phyloP scores from a whole-genome alignment of 1,284 basidiomycete genomes.

The Coriolopsis trogii region DNA sequence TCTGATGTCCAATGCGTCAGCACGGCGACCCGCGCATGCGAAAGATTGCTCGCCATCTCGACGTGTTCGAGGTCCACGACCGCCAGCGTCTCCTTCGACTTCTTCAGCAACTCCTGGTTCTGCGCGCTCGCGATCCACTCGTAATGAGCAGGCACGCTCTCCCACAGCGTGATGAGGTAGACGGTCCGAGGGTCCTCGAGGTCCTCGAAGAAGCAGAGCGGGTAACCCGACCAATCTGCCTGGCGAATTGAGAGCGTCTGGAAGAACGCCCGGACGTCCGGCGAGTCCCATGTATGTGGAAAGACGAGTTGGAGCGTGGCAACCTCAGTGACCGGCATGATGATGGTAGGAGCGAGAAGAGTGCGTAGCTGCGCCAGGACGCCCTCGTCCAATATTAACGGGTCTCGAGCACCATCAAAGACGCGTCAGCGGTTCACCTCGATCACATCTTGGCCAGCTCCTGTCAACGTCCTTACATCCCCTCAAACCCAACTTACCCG shows the following conservation, averaged over 20 bases:
- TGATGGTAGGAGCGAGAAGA: background rate
- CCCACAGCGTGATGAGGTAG: slow-evolving; percentile 50
- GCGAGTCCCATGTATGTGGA: slow-evolving; percentile 18
- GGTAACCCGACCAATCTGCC: slow-evolving; percentile 42
- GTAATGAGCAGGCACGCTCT: slow-evolving; percentile 41
- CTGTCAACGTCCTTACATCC: too few relatives aligned
- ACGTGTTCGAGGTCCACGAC: slow-evolving; percentile 44
- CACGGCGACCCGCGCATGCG: slow-evolving; percentile 1
- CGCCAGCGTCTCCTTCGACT: slow-evolving; percentile 35
- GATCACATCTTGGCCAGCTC: too few relatives aligned
- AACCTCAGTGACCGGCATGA: slow-evolving; percentile 31
- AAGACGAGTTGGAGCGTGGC: slow-evolving; percentile 24
- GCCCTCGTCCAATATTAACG: background rate
- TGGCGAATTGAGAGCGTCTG: slow-evolving; percentile 35
- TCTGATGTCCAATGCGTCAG: slow-evolving; percentile 9
- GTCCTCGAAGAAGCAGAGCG: slow-evolving; percentile 41
- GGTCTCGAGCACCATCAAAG: background rate
- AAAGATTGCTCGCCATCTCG: slow-evolving; percentile 32
- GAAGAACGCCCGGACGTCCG: slow-evolving; percentile 24
- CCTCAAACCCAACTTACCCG: too few relatives aligned
- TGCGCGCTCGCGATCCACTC: slow-evolving; percentile 45
- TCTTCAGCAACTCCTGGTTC: slow-evolving; percentile 42
- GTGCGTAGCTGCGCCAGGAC: background rate
- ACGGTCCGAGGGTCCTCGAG: slow-evolving; percentile 28
- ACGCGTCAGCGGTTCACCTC: background rate